Conservation (phyloP, 306 rosid genomes). For the Vigna trinervia region DNA sequence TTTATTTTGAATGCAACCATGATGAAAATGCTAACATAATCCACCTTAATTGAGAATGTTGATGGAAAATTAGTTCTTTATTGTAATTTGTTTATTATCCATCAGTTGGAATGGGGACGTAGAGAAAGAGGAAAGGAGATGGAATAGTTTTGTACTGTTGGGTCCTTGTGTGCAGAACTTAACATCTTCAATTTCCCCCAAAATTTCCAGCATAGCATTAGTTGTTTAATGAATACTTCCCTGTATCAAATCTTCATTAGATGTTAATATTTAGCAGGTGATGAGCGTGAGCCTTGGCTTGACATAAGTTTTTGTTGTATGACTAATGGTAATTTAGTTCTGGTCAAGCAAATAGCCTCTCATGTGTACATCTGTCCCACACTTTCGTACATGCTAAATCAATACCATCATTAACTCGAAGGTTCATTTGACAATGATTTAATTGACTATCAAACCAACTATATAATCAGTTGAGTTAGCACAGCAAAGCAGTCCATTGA, state of each 20-base stretch:
- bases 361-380: not conserved
- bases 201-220: not conserved
- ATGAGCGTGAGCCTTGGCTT: not conserved
- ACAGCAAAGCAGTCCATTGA: not conserved
- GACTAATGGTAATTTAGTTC: not conserved
- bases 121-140: constrained; percentile 2
- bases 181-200: constrained; percentile 8
- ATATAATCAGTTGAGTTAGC: not conserved
- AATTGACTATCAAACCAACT: not conserved
- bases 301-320: constrained; percentile 5
- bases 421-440: constrained; percentile 2
- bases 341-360: not conserved
- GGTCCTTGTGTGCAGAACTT: constrained; percentile 9
- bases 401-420: not conserved
- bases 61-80: constrained; percentile 7
- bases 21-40: constrained; percentile 19
- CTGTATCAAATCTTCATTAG: constrained; percentile 3
- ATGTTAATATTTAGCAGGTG: not conserved
- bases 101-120: constrained; percentile 11
- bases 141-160: not conserved
- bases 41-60: constrained; percentile 9
- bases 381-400: constrained; percentile 8
- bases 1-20: not conserved
- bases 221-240: constrained; percentile 10
- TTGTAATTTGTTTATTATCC: constrained; percentile 7